A percentile compares a stretch with the other conserved stretches of the same genome.
Conservation (phyloP, 805 yeast genomes). For the Lachancea lanzarotensis region DNA sequence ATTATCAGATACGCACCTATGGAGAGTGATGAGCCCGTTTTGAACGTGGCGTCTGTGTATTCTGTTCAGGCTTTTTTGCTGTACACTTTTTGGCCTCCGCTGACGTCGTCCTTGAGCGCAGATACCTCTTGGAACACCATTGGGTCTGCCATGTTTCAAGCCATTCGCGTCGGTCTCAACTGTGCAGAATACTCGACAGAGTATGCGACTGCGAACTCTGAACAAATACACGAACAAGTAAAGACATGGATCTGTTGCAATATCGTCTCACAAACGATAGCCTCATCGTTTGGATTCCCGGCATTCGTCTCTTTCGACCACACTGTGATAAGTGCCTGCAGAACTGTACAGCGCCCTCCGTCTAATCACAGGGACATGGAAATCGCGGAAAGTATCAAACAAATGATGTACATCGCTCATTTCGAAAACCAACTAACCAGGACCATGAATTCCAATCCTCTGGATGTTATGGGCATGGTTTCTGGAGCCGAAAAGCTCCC, state of each 20-base stretch:
- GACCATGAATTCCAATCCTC: conserved; percentile 63
- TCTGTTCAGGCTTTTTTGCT: conserved; percentile 89
- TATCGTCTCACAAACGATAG: conserved; percentile 81
- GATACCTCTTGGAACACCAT: conserved; percentile 95
- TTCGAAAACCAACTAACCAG: conserved; percentile 81
- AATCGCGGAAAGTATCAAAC: conserved; percentile 56
- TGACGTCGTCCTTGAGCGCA: conserved; percentile 88
- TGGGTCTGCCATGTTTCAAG: conserved; percentile 89
- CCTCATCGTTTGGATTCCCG: conserved; percentile 91
- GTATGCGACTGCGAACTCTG: conserved; percentile 37
- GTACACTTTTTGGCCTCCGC: conserved; percentile 93
- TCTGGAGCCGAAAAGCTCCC: conserved; percentile 70
- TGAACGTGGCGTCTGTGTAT: conserved; percentile 85
- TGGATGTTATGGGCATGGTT: conserved; percentile 59
- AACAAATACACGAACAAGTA: conserved; percentile 63
- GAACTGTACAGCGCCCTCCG: conserved; percentile 26
- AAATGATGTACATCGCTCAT: conserved; percentile 75
- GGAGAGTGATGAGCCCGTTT: conserved; percentile 71
- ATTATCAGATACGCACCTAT: conserved; percentile 77
- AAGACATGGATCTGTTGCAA: conserved; percentile 94
- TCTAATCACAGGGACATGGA: conserved; percentile 19
- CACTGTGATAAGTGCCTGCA: conserved; percentile 49
- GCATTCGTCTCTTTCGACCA: conserved; percentile 83
- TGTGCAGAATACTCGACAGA: conserved; percentile 64
- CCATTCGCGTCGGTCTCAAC: conserved; percentile 85